These are phyloP conservation scores for Rhodosporidiobolus sp. DNA, from an alignment of 768 basidiomycete genomes.

Conservation along the genomic window DNA sequence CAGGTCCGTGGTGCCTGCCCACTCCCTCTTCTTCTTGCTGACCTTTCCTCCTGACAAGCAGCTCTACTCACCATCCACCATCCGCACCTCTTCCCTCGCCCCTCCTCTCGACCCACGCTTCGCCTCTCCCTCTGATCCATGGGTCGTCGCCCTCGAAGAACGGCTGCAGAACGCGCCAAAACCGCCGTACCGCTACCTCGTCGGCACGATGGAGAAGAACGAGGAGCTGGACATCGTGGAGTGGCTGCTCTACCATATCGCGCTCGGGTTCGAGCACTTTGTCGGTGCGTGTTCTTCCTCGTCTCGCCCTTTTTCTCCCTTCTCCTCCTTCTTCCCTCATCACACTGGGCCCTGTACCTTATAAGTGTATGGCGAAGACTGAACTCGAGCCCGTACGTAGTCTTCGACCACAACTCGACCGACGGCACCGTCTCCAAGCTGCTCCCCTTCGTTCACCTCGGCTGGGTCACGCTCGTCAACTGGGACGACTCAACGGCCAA, in stretches of 20 bases:
- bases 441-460: conserved; percentile 4
- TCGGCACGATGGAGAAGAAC: conserved; percentile 6
- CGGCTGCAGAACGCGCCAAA: conserved; percentile 1
- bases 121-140: too few relatives aligned
- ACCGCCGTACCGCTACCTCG: conserved; percentile 1
- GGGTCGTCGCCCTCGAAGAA: neutral
- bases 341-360: too few relatives aligned
- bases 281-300: neutral
- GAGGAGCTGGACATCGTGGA: neutral
- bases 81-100: too few relatives aligned
- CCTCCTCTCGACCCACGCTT: too few relatives aligned
- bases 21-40: too few relatives aligned
- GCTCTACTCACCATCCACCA: too few relatives aligned
- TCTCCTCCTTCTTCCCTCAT: too few relatives aligned
- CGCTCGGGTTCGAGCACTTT: conserved; percentile 8
- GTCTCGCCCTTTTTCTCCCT: too few relatives aligned
- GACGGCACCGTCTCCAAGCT: neutral
- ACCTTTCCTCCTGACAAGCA: too few relatives aligned
- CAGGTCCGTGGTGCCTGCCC: too few relatives aligned
- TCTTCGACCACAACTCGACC: conserved; percentile 4
- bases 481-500: neutral
- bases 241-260: conserved; percentile 19
- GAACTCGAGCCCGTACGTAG: too few relatives aligned
- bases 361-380: too few relatives aligned
- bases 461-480: conserved; percentile 4